phyloP scores from a whole-genome alignment of 2,329 filamentous ascomycete species.

The Fonsecaea nubica region DNA sequence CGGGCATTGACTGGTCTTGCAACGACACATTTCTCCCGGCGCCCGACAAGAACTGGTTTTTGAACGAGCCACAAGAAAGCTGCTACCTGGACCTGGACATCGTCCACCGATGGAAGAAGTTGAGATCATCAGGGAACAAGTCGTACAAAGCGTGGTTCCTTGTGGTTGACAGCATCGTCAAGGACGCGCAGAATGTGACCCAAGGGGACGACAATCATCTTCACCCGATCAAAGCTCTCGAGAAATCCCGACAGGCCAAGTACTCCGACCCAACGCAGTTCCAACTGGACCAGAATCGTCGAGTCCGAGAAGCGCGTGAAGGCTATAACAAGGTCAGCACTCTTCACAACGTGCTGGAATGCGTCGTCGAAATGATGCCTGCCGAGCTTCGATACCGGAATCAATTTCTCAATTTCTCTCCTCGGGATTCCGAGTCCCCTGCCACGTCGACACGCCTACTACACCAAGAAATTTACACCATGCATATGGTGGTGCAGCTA shows the following conservation, averaged over 20 bases:
- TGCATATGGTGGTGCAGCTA: background rate
- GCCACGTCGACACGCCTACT: background rate
- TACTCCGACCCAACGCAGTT: background rate
- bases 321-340: background rate
- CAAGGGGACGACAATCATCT: too few relatives aligned
- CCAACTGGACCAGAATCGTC: background rate
- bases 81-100: slow-evolving; percentile 44
- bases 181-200: slow-evolving; percentile 47
- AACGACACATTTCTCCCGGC: slow-evolving; percentile 49
- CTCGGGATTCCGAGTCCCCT: background rate
- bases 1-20: slow-evolving; percentile 47
- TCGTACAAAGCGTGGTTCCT: slow-evolving; percentile 50
- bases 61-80: slow-evolving; percentile 38
- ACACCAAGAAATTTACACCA: background rate
- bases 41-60: slow-evolving; percentile 47
- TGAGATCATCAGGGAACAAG: slow-evolving; percentile 44
- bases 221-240: slow-evolving; percentile 36
- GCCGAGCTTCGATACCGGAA: background rate
- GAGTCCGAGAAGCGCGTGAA: background rate
- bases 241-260: background rate
- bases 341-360: background rate
- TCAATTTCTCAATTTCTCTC: background rate
- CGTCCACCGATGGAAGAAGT: slow-evolving; percentile 44
- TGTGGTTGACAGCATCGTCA: slow-evolving; percentile 50
- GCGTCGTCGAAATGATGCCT: background rate